phyloP scores from a whole-genome alignment of 257 asterid genomes.

The Solanum sitiens region DNA sequence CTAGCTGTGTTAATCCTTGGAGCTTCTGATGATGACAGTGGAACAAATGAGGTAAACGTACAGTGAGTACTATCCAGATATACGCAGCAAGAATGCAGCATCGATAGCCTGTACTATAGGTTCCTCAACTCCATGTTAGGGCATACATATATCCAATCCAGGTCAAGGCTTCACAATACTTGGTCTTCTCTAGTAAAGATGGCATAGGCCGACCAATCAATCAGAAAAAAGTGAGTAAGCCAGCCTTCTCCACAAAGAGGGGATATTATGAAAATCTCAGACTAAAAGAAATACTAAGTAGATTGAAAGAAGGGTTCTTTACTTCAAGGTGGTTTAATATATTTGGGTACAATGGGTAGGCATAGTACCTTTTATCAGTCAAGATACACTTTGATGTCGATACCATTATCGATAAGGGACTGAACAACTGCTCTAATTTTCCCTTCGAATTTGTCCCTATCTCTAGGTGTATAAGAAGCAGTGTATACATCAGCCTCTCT shows the following conservation, averaged over 20 bases:
- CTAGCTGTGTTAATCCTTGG: not conserved
- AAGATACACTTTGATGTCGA: slow-evolving; percentile 78
- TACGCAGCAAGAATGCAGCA: not conserved
- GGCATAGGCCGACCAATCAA: not conserved
- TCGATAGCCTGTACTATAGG: not conserved
- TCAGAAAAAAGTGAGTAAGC: not conserved
- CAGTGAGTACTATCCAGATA: not conserved
- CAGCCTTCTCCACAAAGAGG: not conserved
- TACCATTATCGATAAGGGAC: slow-evolving; percentile 87
- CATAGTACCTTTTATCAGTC: slow-evolving; percentile 27
- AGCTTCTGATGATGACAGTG: not conserved
- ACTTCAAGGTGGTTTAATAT: not conserved
- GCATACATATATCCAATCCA: not conserved
- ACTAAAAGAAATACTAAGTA: not conserved
- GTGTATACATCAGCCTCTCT: slow-evolving; percentile 92
- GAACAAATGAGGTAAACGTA: not conserved
- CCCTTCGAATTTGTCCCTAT: slow-evolving; percentile 93
- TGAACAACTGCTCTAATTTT: slow-evolving; percentile 90
- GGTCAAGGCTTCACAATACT: not conserved
- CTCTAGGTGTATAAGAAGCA: slow-evolving; percentile 80
- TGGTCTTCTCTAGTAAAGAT: not conserved
- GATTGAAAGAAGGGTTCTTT: not conserved
- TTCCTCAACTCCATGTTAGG: not conserved
- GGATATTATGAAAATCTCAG: not conserved
- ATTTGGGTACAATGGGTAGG: not conserved